These are phyloP conservation scores for Ustilago cynodontis DNA, from an alignment of 1,284 basidiomycete genomes.

Conservation along the genomic window DNA sequence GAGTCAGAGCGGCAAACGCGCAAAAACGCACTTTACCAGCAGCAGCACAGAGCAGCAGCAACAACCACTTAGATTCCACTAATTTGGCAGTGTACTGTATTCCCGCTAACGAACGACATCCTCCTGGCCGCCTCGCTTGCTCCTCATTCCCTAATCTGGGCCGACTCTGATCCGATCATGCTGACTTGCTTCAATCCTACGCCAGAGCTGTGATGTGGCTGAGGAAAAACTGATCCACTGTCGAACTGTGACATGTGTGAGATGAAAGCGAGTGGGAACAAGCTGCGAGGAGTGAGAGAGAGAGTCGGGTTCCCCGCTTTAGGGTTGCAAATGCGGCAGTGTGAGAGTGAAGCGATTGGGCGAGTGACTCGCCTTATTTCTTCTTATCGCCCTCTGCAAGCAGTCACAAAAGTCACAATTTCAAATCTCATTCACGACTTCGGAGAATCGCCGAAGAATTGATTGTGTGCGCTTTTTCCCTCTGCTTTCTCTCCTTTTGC, in stretches of 20 bases:
- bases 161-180: background rate
- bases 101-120: background rate
- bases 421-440: background rate
- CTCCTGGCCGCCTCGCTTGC: background rate
- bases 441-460: slow-evolving; percentile 27
- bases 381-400: slow-evolving; percentile 3
- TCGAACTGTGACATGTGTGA: background rate
- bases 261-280: too few relatives aligned
- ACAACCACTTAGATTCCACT: slow-evolving; percentile 2
- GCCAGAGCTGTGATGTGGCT: background rate
- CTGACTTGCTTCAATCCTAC: background rate
- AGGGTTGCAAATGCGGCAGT: background rate
- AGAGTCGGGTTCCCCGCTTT: slow-evolving; percentile 1
- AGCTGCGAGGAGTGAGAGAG: background rate
- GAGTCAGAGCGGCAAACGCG: background rate
- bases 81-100: background rate
- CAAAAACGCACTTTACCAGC: background rate
- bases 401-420: background rate
- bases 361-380: background rate
- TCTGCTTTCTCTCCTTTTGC: background rate
- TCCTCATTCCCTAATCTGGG: background rate
- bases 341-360: background rate
- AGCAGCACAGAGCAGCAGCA: background rate
- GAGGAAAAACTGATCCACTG: background rate
- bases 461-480: background rate